Percentiles rank a stretch among this genome's conserved stretches.
phyloP scores from a whole-genome alignment of 257 asterid genomes.

The Fraxinus cuspidata region DNA sequence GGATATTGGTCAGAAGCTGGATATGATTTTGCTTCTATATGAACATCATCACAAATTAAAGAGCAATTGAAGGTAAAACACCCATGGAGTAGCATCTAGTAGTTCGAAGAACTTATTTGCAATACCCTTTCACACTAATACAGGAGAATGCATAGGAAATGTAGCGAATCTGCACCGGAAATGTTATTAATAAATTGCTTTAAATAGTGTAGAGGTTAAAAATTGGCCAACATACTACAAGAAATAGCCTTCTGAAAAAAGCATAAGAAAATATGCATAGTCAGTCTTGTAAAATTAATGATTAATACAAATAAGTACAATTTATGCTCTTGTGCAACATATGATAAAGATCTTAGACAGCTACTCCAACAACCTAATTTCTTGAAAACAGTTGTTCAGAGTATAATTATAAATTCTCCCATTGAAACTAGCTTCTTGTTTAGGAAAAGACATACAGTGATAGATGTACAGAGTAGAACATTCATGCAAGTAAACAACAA shows the following conservation, averaged over 20 bases:
- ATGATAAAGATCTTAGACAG: not conserved
- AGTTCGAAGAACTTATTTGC: not conserved
- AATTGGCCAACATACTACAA: not conserved
- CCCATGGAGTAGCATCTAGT: constrained; percentile 18
- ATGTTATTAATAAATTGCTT: not conserved
- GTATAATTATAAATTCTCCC: not conserved
- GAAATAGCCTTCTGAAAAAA: not conserved
- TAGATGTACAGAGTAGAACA: not conserved
- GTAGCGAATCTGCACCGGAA: not conserved
- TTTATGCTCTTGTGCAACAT: not conserved
- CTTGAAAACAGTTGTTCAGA: not conserved
- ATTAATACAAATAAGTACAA: constrained; percentile 3
- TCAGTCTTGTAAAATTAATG: not conserved
- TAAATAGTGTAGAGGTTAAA: not conserved
- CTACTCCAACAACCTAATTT: constrained; percentile 10
- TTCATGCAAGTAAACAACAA: not conserved
- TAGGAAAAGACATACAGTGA: not conserved
- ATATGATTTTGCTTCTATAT: not conserved
- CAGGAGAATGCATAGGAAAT: not conserved
- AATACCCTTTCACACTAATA: not conserved
- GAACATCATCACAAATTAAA: constrained; percentile 6
- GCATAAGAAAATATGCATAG: constrained; percentile 1
- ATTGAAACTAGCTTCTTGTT: not conserved
- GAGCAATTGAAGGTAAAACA: constrained; percentile 6
- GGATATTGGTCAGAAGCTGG: constrained; percentile 7